Evolutionary conservation across 495 filamentous ascomycete genomes (phyloP).

Genomic region (Viridothelium virens): DNA sequence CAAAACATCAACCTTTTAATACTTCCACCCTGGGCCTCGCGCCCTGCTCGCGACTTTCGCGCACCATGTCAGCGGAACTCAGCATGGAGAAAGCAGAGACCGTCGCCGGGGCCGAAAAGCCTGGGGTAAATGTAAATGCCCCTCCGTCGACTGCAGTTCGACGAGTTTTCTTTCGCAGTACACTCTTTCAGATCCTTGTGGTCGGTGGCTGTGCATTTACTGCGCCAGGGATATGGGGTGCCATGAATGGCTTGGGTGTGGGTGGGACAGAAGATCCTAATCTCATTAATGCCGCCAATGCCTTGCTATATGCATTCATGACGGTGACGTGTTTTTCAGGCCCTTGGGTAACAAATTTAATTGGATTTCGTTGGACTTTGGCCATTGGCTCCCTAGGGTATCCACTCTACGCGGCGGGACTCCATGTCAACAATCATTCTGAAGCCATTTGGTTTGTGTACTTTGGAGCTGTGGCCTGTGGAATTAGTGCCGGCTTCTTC

Average conservation of each 20-base stretch:
- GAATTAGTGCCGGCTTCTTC: slow-evolving; percentile 21
- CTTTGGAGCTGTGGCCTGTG: slow-evolving; percentile 17
- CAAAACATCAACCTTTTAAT: background rate
- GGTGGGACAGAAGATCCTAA: slow-evolving; percentile 19
- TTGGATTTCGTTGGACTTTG: slow-evolving; percentile 23
- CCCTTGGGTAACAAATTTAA: slow-evolving; percentile 18
- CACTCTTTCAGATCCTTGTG: slow-evolving; percentile 24
- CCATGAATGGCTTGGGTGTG: slow-evolving; percentile 23
- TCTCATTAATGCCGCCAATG: slow-evolving; percentile 22
- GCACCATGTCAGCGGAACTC: background rate
- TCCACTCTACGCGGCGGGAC: slow-evolving; percentile 21
- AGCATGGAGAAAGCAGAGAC: background rate
- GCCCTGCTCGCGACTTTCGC: background rate
- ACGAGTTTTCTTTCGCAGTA: slow-evolving; percentile 18
- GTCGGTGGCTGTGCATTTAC: slow-evolving; percentile 23
- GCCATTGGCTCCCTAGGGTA: slow-evolving; percentile 20
- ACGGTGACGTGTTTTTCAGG: slow-evolving; percentile 21
- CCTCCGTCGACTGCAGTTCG: background rate
- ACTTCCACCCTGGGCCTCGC: background rate
- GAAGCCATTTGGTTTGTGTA: slow-evolving; percentile 21
- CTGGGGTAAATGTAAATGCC: background rate
- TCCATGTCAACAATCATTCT: slow-evolving; percentile 22
- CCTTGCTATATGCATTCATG: slow-evolving; percentile 22
- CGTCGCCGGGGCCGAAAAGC: background rate
- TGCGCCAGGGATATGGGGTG: slow-evolving; percentile 22